phyloP scores from a whole-genome alignment of 345 rosid species.

The Moricandia moricandioides region DNA sequence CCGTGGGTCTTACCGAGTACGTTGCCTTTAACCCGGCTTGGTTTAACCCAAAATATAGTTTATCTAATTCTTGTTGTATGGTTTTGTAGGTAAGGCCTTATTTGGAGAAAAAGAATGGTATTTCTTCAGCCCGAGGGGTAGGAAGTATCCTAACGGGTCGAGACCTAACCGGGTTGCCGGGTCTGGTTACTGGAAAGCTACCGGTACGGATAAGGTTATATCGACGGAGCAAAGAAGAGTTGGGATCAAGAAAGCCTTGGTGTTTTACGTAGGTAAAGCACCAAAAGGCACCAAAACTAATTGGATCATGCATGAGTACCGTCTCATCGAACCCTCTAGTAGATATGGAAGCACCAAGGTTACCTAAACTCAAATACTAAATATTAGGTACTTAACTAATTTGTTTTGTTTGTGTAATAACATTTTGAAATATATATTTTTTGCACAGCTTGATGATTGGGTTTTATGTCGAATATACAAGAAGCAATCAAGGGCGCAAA shows the following conservation, averaged over 20 bases:
- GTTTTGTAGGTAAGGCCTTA: constrained; percentile 63
- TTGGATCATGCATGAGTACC: constrained; percentile 99
- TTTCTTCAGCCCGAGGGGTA: constrained; percentile 85
- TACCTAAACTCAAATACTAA: not conserved
- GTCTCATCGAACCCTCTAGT: constrained; percentile 63
- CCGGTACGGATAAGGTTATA: constrained; percentile 87
- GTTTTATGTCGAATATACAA: constrained; percentile 89
- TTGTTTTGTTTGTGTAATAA: not conserved
- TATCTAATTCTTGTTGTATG: not conserved
- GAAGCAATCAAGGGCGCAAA: constrained; percentile 68
- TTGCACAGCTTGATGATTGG: constrained; percentile 83
- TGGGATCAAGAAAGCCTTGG: constrained; percentile 94
- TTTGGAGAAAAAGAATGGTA: constrained; percentile 98
- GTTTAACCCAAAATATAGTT: not conserved
- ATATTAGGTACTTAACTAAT: not conserved
- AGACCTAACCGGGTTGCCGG: constrained; percentile 94
- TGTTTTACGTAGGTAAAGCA: constrained; percentile 85
- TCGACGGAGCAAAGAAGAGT: constrained; percentile 65
- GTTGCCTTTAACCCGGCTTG: constrained; percentile 23
- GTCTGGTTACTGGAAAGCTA: constrained; percentile 96
- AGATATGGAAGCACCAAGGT: constrained; percentile 68
- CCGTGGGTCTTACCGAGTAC: constrained; percentile 89
- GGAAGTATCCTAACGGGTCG: constrained; percentile 94
- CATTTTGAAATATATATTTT: not conserved
- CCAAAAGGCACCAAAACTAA: constrained; percentile 94